Percentiles rank a stretch among this genome's conserved stretches.
phyloP scores from a whole-genome alignment of 2,329 filamentous ascomycete species.

The Fonsecaea monophora region DNA sequence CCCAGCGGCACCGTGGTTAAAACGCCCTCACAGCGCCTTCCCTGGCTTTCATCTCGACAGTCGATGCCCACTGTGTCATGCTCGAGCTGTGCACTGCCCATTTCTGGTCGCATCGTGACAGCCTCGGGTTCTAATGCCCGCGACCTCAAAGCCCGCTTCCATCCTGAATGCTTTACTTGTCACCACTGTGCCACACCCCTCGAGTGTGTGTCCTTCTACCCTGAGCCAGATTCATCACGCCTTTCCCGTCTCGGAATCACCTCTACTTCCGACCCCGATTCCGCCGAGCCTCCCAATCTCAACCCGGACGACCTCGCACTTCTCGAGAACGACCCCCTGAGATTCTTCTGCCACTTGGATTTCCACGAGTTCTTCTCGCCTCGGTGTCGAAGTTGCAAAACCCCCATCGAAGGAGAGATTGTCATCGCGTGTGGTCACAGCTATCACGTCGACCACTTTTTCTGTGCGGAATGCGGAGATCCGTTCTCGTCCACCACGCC shows the following conservation, averaged over 20 bases:
- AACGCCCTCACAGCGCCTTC: constrained; percentile 33
- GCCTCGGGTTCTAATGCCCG: constrained; percentile 66
- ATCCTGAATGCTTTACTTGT: constrained; percentile 91
- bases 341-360: constrained; percentile 98
- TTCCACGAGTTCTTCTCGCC: constrained; percentile 95
- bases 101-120: constrained; percentile 88
- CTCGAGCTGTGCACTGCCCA: constrained; percentile 81
- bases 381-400: constrained; percentile 93
- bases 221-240: constrained; percentile 79
- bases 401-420: constrained; percentile 93
- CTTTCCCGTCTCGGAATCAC: constrained; percentile 65
- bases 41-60: constrained; percentile 44
- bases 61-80: constrained; percentile 72
- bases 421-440: constrained; percentile 92
- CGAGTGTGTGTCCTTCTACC: constrained; percentile 95
- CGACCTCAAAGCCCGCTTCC: constrained; percentile 67
- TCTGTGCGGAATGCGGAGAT: constrained; percentile 97
- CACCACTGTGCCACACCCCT: constrained; percentile 84
- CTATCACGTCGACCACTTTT: constrained; percentile 98
- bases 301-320: background rate
- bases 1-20: constrained; percentile 49
- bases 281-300: background rate
- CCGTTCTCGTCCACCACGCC: constrained; percentile 69
- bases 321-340: constrained; percentile 66
- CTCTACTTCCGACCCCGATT: background rate